phyloP scores from a whole-genome alignment of 2,329 filamentous ascomycete species.

The Fusarium pseudocircinatum region DNA sequence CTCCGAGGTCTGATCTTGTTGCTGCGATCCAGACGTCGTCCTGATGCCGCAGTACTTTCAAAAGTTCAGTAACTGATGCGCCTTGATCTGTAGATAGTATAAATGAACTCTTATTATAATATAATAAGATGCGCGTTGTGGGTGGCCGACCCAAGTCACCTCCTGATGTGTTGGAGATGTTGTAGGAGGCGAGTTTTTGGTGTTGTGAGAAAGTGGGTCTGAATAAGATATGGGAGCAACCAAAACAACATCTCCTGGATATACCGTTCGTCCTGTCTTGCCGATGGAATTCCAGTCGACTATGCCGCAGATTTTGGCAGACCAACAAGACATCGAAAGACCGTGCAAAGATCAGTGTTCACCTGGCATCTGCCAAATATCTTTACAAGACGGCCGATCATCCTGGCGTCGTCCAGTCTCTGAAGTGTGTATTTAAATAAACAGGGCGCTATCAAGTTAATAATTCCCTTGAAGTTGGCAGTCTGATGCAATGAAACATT shows the following conservation, averaged over 20 bases:
- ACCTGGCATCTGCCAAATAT: background rate
- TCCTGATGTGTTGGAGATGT: background rate
- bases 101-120: background rate
- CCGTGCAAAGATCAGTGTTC: fast-evolving
- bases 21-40: fast-evolving
- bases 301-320: background rate
- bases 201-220: background rate
- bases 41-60: background rate
- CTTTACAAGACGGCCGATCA: no score
- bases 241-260: background rate
- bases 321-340: background rate
- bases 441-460: no score
- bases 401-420: no score
- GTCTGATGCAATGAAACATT: no score
- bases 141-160: background rate
- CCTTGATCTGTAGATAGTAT: background rate
- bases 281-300: background rate
- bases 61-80: fast-evolving
- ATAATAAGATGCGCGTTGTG: fast-evolving
- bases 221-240: background rate
- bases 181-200: background rate
- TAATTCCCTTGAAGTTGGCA: no score
- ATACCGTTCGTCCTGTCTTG: background rate
- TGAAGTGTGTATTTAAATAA: no score
- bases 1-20: background rate